A percentile compares a stretch with the other conserved stretches of the same genome.
Conservation (phyloP, 83 land plant genomes). For the Picea engelmannii region DNA sequence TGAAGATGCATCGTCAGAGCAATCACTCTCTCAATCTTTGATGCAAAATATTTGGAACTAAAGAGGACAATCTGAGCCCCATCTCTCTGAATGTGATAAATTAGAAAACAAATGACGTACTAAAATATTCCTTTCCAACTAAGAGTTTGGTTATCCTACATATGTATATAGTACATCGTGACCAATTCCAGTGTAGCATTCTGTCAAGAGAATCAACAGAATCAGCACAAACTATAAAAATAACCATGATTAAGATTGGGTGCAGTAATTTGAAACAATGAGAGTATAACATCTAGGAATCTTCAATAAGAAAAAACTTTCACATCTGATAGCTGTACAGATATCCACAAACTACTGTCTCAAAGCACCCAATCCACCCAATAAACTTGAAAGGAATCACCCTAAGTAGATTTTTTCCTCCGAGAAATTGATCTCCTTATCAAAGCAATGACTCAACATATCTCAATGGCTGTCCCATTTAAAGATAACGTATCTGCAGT, state of each 20-base stretch:
- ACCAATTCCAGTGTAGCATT: background rate
- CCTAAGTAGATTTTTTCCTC: slow-evolving; percentile 4
- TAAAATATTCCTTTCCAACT: background rate
- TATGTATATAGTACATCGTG: slow-evolving; percentile 1
- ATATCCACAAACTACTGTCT: background rate
- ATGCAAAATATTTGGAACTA: slow-evolving; percentile 2
- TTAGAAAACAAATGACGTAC: background rate
- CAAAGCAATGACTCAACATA: slow-evolving; percentile 7
- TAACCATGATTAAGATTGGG: background rate
- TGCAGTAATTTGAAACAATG: background rate
- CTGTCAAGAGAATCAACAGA: slow-evolving; percentile 8
- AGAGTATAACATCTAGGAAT: background rate
- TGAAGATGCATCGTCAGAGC: background rate
- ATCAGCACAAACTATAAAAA: slow-evolving; percentile 7
- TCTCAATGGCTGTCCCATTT: slow-evolving; percentile 13
- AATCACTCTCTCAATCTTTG: background rate
- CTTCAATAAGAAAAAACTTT: slow-evolving; percentile 12
- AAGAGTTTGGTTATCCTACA: slow-evolving; percentile 7
- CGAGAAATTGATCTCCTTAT: slow-evolving; percentile 9
- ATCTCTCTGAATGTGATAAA: background rate
- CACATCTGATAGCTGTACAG: slow-evolving; percentile 11
- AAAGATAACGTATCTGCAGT: background rate
- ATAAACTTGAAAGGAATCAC: slow-evolving; percentile 15
- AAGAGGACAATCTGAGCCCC: background rate
- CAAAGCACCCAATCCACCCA: background rate